Evolutionary conservation across 164 flowering plant genomes (phyloP), one percentile per base, ranked within the genome.

Genomic region (Malania oleifera): DNA sequence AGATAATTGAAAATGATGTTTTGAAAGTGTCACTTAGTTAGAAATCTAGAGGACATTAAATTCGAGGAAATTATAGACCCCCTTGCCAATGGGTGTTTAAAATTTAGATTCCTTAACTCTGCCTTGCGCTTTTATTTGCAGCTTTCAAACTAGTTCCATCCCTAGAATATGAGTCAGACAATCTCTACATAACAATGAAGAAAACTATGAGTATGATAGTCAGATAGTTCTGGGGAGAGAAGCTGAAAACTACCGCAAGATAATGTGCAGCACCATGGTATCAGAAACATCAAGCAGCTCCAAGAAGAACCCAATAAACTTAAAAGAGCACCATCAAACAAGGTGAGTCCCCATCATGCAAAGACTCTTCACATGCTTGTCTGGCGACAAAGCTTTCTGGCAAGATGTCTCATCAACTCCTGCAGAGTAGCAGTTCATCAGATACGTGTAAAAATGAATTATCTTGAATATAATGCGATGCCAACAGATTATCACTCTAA

Each of bases 281-380:
- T 79, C 71, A 57, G 87, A 81, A 68, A 89, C 73, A 75, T 86
- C 85, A 73, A 89, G 80, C 67, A 59, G 67, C 75, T 80, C 89
- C 75, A 89, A 70, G 47, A 81, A 44, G 78, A 74, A 43, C 87
- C 82, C 17, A 51, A 29, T 61, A 81, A 84, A 41, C 47, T 59
- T 71, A 49, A 72, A 20, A 86, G 73, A 52, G 76, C 81, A 59
- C 59, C 59, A 56, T 84, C 90, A n/a, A 56, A 45, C 67, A 40
- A 82, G 70, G 51, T 48, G 34, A 46, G 87, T 77, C 29, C 63
- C 78, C 67, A 81, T 82, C 63, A 89, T 67, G 71, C 86, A 78
- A 38, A 89, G 80, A 62, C 76, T 77, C 73, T 67, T 84, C 44
- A 89, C 54, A 31, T 54, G 52, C 57, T 67, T 24, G 70, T 60